These are phyloP conservation scores for Paramecium sexaurelia DNA, from an alignment of 73 alveolate genomes.

Conservation along the genomic window DNA sequence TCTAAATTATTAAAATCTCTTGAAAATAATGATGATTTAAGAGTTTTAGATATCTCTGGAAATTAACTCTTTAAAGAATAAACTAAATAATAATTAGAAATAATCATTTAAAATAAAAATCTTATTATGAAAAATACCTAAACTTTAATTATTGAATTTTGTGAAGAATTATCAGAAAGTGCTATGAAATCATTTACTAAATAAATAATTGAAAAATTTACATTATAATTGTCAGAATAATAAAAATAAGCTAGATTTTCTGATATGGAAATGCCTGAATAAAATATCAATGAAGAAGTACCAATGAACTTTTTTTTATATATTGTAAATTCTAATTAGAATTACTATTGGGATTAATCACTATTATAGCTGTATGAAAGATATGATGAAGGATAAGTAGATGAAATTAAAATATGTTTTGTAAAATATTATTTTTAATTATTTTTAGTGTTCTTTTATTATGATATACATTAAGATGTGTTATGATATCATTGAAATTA, in stretches of 20 bases:
- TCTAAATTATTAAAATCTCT: not conserved
- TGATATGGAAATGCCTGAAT: not conserved
- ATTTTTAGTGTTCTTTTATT: not conserved
- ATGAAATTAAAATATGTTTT: conserved; percentile 29
- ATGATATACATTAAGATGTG: not conserved
- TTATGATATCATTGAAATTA: not conserved
- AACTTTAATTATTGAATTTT: conserved; percentile 36
- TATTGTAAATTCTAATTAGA: not conserved
- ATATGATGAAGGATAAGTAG: not conserved
- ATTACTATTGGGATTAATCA: conserved; percentile 47
- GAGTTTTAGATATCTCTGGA: conserved; percentile 36
- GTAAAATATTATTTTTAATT: not conserved
- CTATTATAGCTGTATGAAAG: conserved; percentile 15
- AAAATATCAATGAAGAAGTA: not conserved
- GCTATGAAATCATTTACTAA: conserved; percentile 27
- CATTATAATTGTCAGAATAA: not conserved
- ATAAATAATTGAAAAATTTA: not conserved
- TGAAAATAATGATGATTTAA: not conserved
- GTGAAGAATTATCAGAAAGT: not conserved
- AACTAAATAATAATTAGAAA: not conserved
- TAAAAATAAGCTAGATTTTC: not conserved
- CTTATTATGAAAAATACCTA: not conserved
- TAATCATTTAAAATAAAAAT: not conserved
- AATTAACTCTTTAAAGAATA: not conserved
- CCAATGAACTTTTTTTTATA: conserved; percentile 16